Conservation (phyloP, 2,329 filamentous ascomycete genomes). For the Fusarium circinatum region DNA sequence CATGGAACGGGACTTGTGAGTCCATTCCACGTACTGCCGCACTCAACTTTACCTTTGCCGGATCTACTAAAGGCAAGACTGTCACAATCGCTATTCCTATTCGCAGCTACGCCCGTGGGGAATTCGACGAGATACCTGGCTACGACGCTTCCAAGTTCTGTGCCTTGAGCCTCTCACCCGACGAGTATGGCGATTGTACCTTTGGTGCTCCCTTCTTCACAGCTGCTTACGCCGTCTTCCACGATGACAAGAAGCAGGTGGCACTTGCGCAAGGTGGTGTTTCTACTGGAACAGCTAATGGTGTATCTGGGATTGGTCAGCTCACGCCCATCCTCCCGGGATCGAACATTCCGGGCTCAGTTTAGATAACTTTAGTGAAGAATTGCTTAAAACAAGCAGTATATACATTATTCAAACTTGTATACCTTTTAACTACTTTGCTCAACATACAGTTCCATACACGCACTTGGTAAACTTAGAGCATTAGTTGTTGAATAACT, state of each 20-base stretch:
- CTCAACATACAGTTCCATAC: too few species aligned
- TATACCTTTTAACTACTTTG: fast-evolving
- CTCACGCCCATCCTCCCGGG: neutral
- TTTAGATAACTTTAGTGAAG: neutral
- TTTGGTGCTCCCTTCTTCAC: neutral
- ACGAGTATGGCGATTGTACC: neutral
- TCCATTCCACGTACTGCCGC: neutral
- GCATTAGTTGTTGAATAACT: too few species aligned
- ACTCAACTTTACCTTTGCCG: neutral
- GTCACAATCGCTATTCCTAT: neutral
- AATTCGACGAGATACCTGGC: neutral
- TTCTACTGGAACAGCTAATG: neutral
- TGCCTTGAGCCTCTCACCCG: neutral
- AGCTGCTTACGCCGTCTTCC: neutral
- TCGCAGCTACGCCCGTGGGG: neutral
- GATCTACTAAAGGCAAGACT: neutral
- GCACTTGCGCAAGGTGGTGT: neutral
- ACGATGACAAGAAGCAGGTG: neutral
- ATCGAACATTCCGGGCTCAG: neutral
- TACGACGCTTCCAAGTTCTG: neutral
- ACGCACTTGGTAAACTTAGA: too few species aligned
- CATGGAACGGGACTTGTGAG: neutral
- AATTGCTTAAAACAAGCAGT: too few species aligned
- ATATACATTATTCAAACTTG: fast-evolving
- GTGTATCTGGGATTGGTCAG: neutral